Conservation (phyloP, 257 asterid species). For the Rehmannia glutinosa region DNA sequence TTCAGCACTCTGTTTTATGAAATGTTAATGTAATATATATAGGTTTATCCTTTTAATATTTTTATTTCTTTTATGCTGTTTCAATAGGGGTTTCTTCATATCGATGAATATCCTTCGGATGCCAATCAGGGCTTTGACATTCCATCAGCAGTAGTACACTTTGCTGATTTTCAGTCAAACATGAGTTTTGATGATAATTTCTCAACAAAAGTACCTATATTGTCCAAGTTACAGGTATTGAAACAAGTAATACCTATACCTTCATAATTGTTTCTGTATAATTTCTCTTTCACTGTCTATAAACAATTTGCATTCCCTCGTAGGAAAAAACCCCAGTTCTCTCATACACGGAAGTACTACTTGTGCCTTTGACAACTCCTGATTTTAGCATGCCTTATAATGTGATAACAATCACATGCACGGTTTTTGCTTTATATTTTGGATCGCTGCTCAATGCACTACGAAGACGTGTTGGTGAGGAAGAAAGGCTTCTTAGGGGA, state of each 20-base stretch:
- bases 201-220: slow-evolving; percentile 42
- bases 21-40: neutral
- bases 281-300: slow-evolving; percentile 1
- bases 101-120: slow-evolving; percentile 95
- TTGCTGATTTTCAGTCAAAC: slow-evolving; percentile 51
- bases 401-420: slow-evolving; percentile 96
- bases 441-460: slow-evolving; percentile 91
- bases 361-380: slow-evolving; percentile 98
- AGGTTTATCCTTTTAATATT: slow-evolving; percentile 41
- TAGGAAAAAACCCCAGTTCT: slow-evolving; percentile 60
- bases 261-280: neutral
- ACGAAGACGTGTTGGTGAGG: slow-evolving; percentile 79
- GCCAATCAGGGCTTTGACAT: slow-evolving; percentile 98
- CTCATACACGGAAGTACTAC: slow-evolving; percentile 89
- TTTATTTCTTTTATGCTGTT: slow-evolving; percentile 4
- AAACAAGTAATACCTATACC: neutral
- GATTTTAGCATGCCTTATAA: slow-evolving; percentile 99
- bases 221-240: slow-evolving; percentile 68
- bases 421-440: slow-evolving; percentile 88
- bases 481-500: slow-evolving; percentile 62
- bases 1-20: neutral
- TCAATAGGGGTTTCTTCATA: slow-evolving; percentile 90
- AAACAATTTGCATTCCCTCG: slow-evolving; percentile 19
- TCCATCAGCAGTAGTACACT: slow-evolving; percentile 80
- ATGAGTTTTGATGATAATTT: slow-evolving; percentile 43